Conservation (phyloP, 495 filamentous ascomycete genomes). For the Lasiosphaeriaceae sp. region DNA sequence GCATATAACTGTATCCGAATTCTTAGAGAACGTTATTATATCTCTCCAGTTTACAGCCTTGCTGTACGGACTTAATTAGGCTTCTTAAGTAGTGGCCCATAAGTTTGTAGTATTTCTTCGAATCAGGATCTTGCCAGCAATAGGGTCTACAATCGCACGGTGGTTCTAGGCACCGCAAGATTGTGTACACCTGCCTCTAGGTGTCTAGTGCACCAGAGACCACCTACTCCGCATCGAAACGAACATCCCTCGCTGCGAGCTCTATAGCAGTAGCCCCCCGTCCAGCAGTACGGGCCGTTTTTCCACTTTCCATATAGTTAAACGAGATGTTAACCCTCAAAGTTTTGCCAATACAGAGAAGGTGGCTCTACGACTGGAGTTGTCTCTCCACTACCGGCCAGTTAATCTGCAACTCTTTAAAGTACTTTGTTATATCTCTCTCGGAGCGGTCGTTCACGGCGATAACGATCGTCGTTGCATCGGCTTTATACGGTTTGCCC, state of each 20-base stretch:
- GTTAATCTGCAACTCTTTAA: conserved; percentile 11
- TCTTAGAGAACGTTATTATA: not conserved
- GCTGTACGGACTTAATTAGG: conserved; percentile 1
- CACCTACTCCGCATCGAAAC: conserved; percentile 1
- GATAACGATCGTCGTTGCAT: conserved; percentile 1
- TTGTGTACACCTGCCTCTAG: conserved; percentile 1
- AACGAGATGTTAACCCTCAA: conserved; percentile 10
- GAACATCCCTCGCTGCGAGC: conserved; percentile 2
- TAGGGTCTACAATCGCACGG: not conserved
- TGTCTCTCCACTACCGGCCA: conserved; percentile 4
- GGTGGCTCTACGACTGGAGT: conserved; percentile 12
- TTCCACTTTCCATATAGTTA: conserved; percentile 10
- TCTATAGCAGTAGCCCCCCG: conserved; percentile 1
- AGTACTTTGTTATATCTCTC: conserved; percentile 10
- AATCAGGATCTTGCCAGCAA: conserved; percentile 1
- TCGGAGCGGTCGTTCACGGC: conserved; percentile 7
- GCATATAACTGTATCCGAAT: conserved; percentile 4
- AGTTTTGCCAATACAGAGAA: conserved; percentile 9
- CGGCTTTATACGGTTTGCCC: conserved; percentile 4
- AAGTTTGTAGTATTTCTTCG: conserved; percentile 3
- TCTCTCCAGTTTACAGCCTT: conserved; percentile 1
- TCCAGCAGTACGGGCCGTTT: conserved; percentile 3
- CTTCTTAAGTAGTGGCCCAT: conserved; percentile 1
- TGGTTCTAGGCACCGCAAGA: not conserved
- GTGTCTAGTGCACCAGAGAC: not conserved